Base-by-base conservation (phyloP, 2,329 filamentous ascomycete species). In the Botrytis tulipae region DNA sequence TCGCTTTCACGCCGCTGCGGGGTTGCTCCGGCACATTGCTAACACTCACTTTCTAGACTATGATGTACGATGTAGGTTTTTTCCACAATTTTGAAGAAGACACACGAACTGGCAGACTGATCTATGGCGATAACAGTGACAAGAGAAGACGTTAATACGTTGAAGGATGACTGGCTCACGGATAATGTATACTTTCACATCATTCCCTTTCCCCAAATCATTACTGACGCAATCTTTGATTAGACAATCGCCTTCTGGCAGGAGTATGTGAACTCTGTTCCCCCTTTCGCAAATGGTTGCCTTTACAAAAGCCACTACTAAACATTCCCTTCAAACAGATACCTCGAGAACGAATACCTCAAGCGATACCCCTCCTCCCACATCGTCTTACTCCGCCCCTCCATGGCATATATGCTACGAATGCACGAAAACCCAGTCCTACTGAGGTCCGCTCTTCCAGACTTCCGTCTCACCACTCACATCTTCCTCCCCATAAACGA, bases 191-290 rank as follows among this genome's bases (percentile, higher is more conserved):
- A 62, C 75, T 74, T 68, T 77, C 68, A 37, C 61, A 37, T 60
- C 60, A 74, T 74, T 54, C 20, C 20, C 29, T 57, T 46, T 44
- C 72, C 48, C 16, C 25, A 65, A 25, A 22, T 25, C 40, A 46
- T 42, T 72, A 63, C 74, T 78, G 73, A 76, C 57, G 25, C 18
- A 22, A 46, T 42, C 37, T 40, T n/a, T 78, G 5, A 69, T 25
- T 25, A 95, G 93, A 95, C 94, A 78, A 98, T 99, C 77, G 92
- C 94, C 69, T 98, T 99, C 82, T 99, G 96, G 95, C 93, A 98
- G 87, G 95, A 98, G 87, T 97, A 90, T 78, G 60, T 48, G n/a
- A 46, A 16, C 20, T 37, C 37, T 32, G n/a, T 40, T 62, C 57
- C 54, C 69, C 71, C 71, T 29, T 25, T 68, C 67, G 37, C 35